Evolutionary conservation across 1,284 basidiomycete species (phyloP), one percentile per base, ranked within the genome.

Genomic region (Cryptococcus sp.): DNA sequence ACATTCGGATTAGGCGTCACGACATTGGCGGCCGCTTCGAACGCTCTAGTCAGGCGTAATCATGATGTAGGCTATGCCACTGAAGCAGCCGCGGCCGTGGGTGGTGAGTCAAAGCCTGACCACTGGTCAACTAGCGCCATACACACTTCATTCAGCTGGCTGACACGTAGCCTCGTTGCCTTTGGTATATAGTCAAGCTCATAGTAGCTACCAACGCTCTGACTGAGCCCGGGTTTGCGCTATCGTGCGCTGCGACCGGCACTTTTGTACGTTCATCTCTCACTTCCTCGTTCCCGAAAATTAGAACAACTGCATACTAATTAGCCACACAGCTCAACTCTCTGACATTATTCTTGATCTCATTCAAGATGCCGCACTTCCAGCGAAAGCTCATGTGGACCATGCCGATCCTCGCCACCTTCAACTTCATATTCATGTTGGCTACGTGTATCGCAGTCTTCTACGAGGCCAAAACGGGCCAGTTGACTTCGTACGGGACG

Each of bases 161-260:
- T 50, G 37, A 50, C 49, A 16, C 2, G 10, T 43, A 7, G 29
- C 29, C 4, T 25, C 6, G n/a, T 26, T 55, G 23, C 46, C 25
- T 16, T 19, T 23, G 13, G 16, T 16, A 3, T 25, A 5, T 40
- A 62, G 60, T 62, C 2, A 52, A 54, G 10, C 22, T 62, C 15
- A 62, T 62, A 40, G 29, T 58, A 26, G 49, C 60, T 16, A 62
- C 60, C 8, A 62, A 62, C 43, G 37, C 40, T 1, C 19, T 62
- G 17, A 58, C 49, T 44, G 26, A 55, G 39, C 60, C 60, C 15
- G 60, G 55, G 8, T 62, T 47, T 38, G 60, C 57, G 1, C 39
- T 62, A 5, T 55, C 45, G 7, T 34, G 50, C 11, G 57, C 56
- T 34, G 52, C 60, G 7, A 17, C 26, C n/a, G 60, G 60, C 6